These are phyloP conservation scores for Populus nigra DNA, from an alignment of 345 rosid species.

Conservation along the genomic window DNA sequence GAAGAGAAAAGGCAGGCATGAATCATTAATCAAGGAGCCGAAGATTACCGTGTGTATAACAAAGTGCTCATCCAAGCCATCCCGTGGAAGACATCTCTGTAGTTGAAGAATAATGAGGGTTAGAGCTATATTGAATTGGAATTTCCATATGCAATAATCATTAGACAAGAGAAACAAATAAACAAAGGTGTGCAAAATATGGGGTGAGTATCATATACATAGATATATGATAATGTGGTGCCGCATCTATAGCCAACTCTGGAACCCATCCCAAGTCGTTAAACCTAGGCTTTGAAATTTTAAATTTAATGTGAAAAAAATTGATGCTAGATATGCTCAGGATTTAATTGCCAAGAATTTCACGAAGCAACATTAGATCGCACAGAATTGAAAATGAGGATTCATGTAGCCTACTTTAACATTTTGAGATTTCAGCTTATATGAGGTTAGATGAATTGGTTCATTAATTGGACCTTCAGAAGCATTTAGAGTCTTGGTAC, in stretches of 20 bases:
- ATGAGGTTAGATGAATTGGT: too few species aligned
- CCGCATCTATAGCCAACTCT: not conserved
- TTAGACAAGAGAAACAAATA: not conserved
- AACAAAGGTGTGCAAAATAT: not conserved
- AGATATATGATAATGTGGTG: not conserved
- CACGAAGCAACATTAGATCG: not conserved
- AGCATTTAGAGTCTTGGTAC: too few species aligned
- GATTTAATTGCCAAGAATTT: not conserved
- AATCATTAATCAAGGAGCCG: not conserved
- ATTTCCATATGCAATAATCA: not conserved
- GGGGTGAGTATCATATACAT: not conserved
- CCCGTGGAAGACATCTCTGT: conserved; percentile 88
- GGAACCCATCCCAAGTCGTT: not conserved
- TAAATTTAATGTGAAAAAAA: not conserved
- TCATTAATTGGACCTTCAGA: too few species aligned
- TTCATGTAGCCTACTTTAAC: not conserved
- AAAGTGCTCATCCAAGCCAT: conserved; percentile 84
- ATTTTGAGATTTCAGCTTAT: not conserved
- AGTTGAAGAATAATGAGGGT: conserved; percentile 14
- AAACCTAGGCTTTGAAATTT: not conserved
- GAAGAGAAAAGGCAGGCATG: not conserved
- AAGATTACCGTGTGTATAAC: conserved; percentile 75
- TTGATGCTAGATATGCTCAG: not conserved
- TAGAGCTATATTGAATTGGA: conserved; percentile 8
- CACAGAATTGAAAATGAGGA: not conserved